A percentile compares a stretch with the other conserved stretches of the same genome.
Evolutionary conservation across 1,284 basidiomycete genomes (phyloP).

Genomic region (Ganoderma sinense): DNA sequence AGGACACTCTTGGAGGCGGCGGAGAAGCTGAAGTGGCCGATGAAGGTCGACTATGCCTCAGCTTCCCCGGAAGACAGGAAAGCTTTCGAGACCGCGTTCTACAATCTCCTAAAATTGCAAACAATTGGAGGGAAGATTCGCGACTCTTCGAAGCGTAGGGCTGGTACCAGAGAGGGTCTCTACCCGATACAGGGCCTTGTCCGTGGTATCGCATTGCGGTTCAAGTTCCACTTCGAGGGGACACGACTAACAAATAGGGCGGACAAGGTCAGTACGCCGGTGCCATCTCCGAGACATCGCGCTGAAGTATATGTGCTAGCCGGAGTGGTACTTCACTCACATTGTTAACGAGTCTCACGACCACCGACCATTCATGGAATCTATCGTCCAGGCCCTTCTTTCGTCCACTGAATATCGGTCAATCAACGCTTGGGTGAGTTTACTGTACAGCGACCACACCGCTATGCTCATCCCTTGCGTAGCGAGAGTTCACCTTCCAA

Average conservation of each 20-base stretch:
- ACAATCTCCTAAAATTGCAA: conserved; percentile 80
- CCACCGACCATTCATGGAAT: conserved; percentile 80
- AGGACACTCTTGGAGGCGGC: conserved; percentile 71
- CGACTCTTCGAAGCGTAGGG: conserved; percentile 25
- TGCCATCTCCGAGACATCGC: neutral
- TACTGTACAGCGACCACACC: conserved; percentile 3
- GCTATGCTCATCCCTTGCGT: neutral
- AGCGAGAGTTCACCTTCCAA: conserved; percentile 84
- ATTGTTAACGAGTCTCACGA: conserved; percentile 86
- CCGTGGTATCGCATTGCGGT: conserved; percentile 85
- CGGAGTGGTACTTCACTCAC: conserved; percentile 97
- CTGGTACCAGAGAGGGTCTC: conserved; percentile 48
- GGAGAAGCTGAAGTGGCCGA: conserved; percentile 86
- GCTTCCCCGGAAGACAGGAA: conserved; percentile 58
- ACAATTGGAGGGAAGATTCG: conserved; percentile 66
- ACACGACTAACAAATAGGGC: conserved; percentile 88
- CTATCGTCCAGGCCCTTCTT: conserved; percentile 79
- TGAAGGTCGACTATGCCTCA: conserved; percentile 67
- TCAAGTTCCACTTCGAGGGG: conserved; percentile 96
- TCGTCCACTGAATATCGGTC: conserved; percentile 65
- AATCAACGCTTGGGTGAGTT: conserved; percentile 78
- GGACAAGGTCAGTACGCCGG: conserved; percentile 75
- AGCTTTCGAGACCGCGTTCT: conserved; percentile 78
- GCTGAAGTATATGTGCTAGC: conserved; percentile 55
- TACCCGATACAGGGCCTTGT: conserved; percentile 89